phyloP scores from a whole-genome alignment of 192 early-diverging fungal genomes.

The Backusella tuberculispora region DNA sequence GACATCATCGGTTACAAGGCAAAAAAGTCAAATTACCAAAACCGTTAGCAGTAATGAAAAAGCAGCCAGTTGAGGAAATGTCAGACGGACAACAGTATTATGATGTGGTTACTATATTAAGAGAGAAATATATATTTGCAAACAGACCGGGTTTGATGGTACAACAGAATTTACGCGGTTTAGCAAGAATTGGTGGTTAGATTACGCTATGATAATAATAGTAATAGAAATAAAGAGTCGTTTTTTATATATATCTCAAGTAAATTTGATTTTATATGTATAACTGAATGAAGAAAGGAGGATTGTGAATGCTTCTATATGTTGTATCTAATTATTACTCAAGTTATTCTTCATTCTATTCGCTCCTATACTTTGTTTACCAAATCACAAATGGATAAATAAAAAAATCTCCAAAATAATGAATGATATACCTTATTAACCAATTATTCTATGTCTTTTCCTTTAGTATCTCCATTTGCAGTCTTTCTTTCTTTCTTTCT shows the following conservation, averaged over 20 bases:
- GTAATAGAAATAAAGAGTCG: background rate
- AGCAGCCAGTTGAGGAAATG: constrained; percentile 10
- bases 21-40: constrained; percentile 35
- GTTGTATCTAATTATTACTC: too few species aligned
- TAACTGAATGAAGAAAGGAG: too few species aligned
- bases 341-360: too few species aligned
- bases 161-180: constrained; percentile 36
- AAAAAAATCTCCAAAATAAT: too few species aligned
- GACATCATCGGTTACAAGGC: constrained; percentile 42
- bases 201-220: background rate
- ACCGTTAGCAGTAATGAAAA: constrained; percentile 41
- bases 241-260: background rate
- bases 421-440: too few species aligned
- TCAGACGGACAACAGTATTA: constrained; percentile 22
- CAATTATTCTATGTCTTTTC: too few species aligned
- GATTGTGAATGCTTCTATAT: too few species aligned
- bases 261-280: too few species aligned
- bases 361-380: too few species aligned
- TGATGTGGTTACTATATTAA: constrained; percentile 35
- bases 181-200: constrained; percentile 29
- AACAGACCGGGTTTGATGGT: constrained; percentile 38
- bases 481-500: too few species aligned
- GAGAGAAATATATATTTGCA: constrained; percentile 43
- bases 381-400: too few species aligned
- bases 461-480: too few species aligned